Percentiles rank a stretch among this genome's conserved stretches.
phyloP scores from a whole-genome alignment of 768 basidiomycete genomes.

The Mycena rosella region DNA sequence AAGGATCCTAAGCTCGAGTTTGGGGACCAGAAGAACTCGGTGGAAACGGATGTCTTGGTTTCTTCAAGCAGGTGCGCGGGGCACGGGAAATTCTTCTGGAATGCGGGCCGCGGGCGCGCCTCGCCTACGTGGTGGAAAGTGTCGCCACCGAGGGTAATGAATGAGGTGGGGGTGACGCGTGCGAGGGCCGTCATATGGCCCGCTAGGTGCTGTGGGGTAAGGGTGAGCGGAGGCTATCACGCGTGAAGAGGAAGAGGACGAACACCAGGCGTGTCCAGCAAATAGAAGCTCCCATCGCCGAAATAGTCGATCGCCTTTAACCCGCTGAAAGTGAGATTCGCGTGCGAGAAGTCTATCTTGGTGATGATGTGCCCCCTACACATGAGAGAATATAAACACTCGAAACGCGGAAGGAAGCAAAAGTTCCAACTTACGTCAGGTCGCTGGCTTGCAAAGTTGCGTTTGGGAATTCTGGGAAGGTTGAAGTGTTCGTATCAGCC shows the following conservation, averaged over 20 bases:
- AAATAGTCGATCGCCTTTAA: conserved; percentile 29
- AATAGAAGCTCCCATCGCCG: too few relatives aligned
- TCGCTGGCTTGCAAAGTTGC: conserved; percentile 29
- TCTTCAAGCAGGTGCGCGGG: conserved; percentile 27
- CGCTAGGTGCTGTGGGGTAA: conserved; percentile 21
- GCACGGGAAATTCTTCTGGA: conserved; percentile 30
- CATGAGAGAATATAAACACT: not conserved
- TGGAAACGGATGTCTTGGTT: conserved; percentile 18
- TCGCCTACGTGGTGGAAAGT: conserved; percentile 35
- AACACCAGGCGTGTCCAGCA: conserved; percentile 36
- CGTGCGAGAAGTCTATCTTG: conserved; percentile 17
- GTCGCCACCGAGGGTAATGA: conserved; percentile 36
- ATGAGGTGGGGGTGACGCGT: conserved; percentile 33
- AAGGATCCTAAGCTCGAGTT: conserved; percentile 18
- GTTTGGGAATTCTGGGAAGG: conserved; percentile 12
- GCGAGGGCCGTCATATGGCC: conserved; percentile 36
- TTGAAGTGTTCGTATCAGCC: conserved; percentile 10
- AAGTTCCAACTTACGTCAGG: conserved; percentile 20
- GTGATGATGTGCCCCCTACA: conserved; percentile 20
- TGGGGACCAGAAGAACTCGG: conserved; percentile 33
- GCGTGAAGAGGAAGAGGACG: not conserved
- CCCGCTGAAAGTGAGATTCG: conserved; percentile 26
- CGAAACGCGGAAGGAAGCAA: not conserved
- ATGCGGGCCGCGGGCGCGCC: conserved; percentile 26
- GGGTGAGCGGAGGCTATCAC: not conserved